Evolutionary conservation across 73 alveolate genomes (phyloP).

Genomic region (Uronychia binucleata): DNA sequence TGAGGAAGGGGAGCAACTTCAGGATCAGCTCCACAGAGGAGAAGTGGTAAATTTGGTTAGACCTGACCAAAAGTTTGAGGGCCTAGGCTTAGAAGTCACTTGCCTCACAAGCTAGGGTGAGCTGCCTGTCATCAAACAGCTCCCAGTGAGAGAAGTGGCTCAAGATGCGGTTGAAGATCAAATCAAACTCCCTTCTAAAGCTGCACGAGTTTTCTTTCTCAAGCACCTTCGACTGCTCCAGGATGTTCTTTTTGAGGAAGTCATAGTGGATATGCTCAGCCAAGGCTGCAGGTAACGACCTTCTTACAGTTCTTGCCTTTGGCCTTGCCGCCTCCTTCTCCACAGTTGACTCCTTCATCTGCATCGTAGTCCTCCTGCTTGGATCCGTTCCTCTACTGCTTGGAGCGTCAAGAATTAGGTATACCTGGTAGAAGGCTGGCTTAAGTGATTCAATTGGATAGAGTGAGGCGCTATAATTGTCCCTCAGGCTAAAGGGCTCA

Average conservation of each 20-base stretch:
- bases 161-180: slow-evolving; percentile 16
- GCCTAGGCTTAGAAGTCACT: too few relatives aligned
- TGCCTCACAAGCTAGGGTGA: slow-evolving; percentile 27
- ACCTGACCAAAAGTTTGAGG: slow-evolving; percentile 16
- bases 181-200: slow-evolving; percentile 29
- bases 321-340: neutral
- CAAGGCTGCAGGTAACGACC: neutral
- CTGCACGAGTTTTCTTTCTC: slow-evolving; percentile 30
- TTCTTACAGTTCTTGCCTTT: neutral
- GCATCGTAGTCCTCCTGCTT: neutral
- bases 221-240: slow-evolving; percentile 31
- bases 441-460: neutral
- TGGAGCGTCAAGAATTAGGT: too few relatives aligned
- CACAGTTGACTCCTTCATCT: neutral
- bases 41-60: slow-evolving; percentile 24
- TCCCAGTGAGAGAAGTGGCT: slow-evolving; percentile 43
- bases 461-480: neutral
- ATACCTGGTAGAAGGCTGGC: neutral
- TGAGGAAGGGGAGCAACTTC: slow-evolving; percentile 16
- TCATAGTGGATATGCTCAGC: neutral
- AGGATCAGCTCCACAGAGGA: slow-evolving; percentile 9
- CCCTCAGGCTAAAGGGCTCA: neutral
- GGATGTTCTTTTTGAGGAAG: slow-evolving; percentile 17
- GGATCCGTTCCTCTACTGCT: neutral
- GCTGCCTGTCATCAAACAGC: slow-evolving; percentile 34